A percentile compares a stretch with the other conserved stretches of the same genome.
These are phyloP conservation scores for Trematosphaeria pertusa DNA, from an alignment of 2,329 filamentous ascomycete genomes.

Conservation along the genomic window DNA sequence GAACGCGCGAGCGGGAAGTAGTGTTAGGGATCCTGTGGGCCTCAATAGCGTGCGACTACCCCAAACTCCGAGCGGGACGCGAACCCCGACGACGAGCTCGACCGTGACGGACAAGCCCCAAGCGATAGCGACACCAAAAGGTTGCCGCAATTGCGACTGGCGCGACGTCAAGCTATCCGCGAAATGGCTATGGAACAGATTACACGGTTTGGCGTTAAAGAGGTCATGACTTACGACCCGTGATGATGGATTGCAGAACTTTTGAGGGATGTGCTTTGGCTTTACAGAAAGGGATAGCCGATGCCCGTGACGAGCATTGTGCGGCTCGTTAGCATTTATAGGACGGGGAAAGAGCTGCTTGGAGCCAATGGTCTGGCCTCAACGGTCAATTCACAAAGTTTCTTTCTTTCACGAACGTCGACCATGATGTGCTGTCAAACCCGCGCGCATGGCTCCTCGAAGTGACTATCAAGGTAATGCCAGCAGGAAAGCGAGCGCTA, in stretches of 20 bases:
- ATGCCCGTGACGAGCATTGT: not conserved
- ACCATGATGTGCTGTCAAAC: not conserved
- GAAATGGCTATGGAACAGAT: conserved; percentile 42
- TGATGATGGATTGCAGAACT: conserved; percentile 19
- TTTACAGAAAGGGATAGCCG: conserved; percentile 1
- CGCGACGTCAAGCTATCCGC: conserved; percentile 38
- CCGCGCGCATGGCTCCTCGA: not conserved
- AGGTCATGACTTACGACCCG: conserved; percentile 25
- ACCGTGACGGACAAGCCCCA: conserved; percentile 32
- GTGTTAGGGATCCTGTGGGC: conserved; percentile 45
- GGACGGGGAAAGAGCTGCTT: too few relatives aligned
- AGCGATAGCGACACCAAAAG: conserved; percentile 21
- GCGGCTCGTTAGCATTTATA: not conserved
- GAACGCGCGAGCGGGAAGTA: conserved; percentile 39
- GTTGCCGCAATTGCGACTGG: conserved; percentile 42
- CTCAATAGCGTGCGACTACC: conserved; percentile 41
- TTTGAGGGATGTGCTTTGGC: conserved; percentile 6
- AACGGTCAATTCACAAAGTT: conserved; percentile 14
- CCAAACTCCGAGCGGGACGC: conserved; percentile 33
- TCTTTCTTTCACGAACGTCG: not conserved
- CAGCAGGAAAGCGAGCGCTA: too few relatives aligned
- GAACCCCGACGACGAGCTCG: conserved; percentile 33
- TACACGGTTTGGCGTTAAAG: conserved; percentile 44
- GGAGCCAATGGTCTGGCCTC: too few relatives aligned
- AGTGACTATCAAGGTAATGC: too few relatives aligned